Evolutionary conservation across 2,329 filamentous ascomycete species (phyloP), one percentile per base, ranked within the genome.

Genomic region (Botryotinia globosa): DNA sequence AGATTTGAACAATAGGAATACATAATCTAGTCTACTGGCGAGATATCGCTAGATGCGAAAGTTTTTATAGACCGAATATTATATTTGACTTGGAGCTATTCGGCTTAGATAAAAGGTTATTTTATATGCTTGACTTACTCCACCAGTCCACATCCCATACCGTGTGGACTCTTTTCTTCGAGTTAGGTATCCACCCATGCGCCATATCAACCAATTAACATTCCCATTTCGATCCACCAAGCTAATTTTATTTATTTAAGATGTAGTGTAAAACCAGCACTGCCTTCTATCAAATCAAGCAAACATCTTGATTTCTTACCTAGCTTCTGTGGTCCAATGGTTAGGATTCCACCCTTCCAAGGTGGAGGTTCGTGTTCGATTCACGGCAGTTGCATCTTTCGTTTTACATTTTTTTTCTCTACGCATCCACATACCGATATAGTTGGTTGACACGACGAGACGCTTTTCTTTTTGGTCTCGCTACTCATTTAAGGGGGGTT

Each of bases 311-410:
- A 37, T 9, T 37, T 9, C 1, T 9, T 9, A 37, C 37, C 37
- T 37, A 37, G 37, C 37, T 69, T 69, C 67, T 69, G 54, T 69
- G 54, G 67, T 69, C 51, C 66, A 69, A 69, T 69, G 66, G 66
- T 69, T 69, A 69, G 66, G 66, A 69, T 69, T 69, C 66, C 51
- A 69, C 67, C 67, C 67, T 69, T 69, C 67, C 67, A 69, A 69
- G 67, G 67, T 69, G 51, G 67, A 69, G 67, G 67, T 69, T 62
- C 54, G 67, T 62, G 67, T 69, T 69, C 67, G 67, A 69, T 69
- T 69, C 61, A 44, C 61, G 39, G 39, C 39, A 44, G 61, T 63
- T 63, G 61, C 61, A 63, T 0, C 2, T 20, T 1, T 4, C 1
- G 0, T 42, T 44, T 63, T 18, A 8, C 16, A 20, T n/a, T n/a